Evolutionary conservation across 2,329 filamentous ascomycete genomes (phyloP).

Genomic region (Curvularia spicifera): DNA sequence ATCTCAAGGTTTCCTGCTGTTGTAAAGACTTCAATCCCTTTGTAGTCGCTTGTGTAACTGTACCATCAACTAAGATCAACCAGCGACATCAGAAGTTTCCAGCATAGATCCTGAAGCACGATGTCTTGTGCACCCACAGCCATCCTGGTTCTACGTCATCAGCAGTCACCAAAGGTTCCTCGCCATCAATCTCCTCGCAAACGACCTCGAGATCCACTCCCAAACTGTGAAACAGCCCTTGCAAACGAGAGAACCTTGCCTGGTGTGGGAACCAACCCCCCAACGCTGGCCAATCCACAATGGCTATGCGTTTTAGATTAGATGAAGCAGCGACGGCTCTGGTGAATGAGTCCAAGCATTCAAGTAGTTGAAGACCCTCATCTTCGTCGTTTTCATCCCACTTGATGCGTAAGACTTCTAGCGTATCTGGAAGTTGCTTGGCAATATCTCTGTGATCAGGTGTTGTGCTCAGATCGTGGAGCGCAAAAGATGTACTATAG

Average conservation of each 20-base stretch:
- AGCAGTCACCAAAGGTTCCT: background rate
- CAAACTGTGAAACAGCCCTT: background rate
- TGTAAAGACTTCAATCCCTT: too few relatives aligned
- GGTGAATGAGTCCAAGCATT: background rate
- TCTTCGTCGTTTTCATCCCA: background rate
- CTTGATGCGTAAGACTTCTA: slow-evolving; percentile 8
- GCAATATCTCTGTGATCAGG: background rate
- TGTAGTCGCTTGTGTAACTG: background rate
- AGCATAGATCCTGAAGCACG: slow-evolving; percentile 2
- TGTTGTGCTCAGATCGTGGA: background rate
- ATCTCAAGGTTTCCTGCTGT: background rate
- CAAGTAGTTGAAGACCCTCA: background rate
- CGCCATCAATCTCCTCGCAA: background rate
- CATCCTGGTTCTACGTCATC: slow-evolving; percentile 9
- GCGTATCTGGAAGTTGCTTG: slow-evolving; percentile 1
- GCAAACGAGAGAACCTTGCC: background rate
- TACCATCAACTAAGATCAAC: too few relatives aligned
- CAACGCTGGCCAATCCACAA: slow-evolving; percentile 12
- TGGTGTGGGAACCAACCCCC: slow-evolving; percentile 1
- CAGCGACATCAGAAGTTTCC: too few relatives aligned
- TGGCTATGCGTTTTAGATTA: slow-evolving; percentile 6
- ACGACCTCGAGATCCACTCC: slow-evolving; percentile 5
- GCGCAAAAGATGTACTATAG: background rate
- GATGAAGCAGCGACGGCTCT: background rate
- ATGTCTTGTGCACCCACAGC: slow-evolving; percentile 11